These are phyloP conservation scores for Primulina huaijiensis DNA, from an alignment of 257 asterid genomes.

Conservation along the genomic window DNA sequence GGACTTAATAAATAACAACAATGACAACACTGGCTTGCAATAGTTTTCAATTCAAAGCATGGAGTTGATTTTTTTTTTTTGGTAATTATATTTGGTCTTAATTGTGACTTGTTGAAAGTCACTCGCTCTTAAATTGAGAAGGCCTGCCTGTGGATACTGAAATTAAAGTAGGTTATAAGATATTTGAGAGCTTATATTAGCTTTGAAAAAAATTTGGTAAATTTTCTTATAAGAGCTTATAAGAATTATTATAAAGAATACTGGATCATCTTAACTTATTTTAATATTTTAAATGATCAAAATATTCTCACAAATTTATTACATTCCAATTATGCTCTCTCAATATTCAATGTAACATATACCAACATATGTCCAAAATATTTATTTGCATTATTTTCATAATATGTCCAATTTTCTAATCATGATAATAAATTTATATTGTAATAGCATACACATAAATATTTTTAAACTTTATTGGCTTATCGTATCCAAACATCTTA, in stretches of 20 bases:
- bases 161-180: not conserved
- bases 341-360: not conserved
- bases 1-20: too few relatives aligned
- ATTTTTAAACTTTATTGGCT: too few relatives aligned
- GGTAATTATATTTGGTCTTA: not conserved
- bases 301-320: not conserved
- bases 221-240: too few relatives aligned
- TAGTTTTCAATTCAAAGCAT: not conserved
- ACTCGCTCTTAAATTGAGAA: not conserved
- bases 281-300: not conserved
- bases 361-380: too few relatives aligned
- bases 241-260: too few relatives aligned
- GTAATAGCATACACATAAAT: too few relatives aligned
- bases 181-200: not conserved
- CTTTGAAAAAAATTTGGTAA: too few relatives aligned
- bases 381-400: not conserved
- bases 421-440: too few relatives aligned
- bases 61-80: constrained; percentile 4
- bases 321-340: not conserved
- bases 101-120: not conserved
- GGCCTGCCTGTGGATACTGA: not conserved
- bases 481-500: too few relatives aligned
- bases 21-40: not conserved
- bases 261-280: not conserved
- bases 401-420: not conserved